phyloP scores from a whole-genome alignment of 352 stramenopile species.

The Pythium phragmitis region DNA sequence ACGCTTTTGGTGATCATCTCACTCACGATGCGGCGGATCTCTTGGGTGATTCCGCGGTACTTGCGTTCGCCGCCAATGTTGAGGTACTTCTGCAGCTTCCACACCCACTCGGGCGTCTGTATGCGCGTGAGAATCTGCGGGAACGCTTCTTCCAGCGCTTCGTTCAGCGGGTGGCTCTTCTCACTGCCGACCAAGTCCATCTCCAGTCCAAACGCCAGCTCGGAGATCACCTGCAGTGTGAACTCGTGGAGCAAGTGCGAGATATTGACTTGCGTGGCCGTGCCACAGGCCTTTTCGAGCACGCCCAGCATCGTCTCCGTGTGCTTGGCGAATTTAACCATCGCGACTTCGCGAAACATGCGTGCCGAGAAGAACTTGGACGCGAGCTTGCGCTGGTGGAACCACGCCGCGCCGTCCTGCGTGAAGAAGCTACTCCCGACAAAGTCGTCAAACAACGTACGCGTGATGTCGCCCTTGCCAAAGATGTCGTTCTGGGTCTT shows the following conservation, averaged over 20 bases:
- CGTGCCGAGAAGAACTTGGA: constrained; percentile 23
- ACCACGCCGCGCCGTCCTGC: constrained; percentile 21
- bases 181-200: constrained; percentile 17
- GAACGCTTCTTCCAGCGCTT: constrained; percentile 5
- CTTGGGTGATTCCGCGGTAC: constrained; percentile 1
- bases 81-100: constrained; percentile 20
- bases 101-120: constrained; percentile 18
- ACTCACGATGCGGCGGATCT: constrained; percentile 15
- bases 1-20: constrained; percentile 19
- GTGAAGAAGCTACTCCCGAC: constrained; percentile 24
- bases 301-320: neutral
- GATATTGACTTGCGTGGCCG: constrained; percentile 12
- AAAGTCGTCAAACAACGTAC: constrained; percentile 15
- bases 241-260: constrained; percentile 22
- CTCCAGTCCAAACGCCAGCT: constrained; percentile 28
- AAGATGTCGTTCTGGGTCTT: constrained; percentile 26
- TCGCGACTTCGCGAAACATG: constrained; percentile 16
- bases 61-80: constrained; percentile 18
- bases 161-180: constrained; percentile 16
- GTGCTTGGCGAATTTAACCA: constrained; percentile 19
- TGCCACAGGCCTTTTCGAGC: neutral
- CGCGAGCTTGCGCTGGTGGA: constrained; percentile 26
- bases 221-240: constrained; percentile 28
- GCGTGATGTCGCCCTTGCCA: constrained; percentile 15
- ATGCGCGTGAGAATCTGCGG: constrained; percentile 15